Percentiles rank a stretch among this genome's conserved stretches.
phyloP scores from a whole-genome alignment of 768 basidiomycete species.

The Tephrocybe sp. region DNA sequence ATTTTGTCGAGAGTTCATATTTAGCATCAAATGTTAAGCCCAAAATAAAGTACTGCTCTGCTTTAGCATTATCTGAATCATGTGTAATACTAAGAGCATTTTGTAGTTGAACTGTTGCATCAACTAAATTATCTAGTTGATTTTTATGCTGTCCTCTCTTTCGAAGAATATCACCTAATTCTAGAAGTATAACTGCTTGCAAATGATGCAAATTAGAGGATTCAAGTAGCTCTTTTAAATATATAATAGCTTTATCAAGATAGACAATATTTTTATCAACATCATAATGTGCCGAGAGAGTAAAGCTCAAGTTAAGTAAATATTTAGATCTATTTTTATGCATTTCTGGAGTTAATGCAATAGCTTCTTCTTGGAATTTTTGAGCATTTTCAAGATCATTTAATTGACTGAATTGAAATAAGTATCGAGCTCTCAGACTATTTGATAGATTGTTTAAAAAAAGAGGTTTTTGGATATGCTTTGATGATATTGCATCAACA shows the following conservation, averaged over 20 bases:
- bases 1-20: neutral
- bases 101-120: neutral
- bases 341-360: neutral
- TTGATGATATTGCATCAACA: neutral
- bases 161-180: neutral
- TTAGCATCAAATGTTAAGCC: neutral
- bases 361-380: neutral
- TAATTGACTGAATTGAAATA: neutral
- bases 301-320: neutral
- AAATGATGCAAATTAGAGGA: neutral
- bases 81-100: neutral
- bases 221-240: neutral
- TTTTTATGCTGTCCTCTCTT: neutral
- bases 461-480: neutral
- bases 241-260: too few relatives aligned
- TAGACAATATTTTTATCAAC: neutral
- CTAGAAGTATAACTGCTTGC: neutral
- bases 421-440: neutral
- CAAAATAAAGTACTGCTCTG: neutral
- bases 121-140: neutral
- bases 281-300: neutral
- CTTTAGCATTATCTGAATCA: neutral
- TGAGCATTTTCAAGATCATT: neutral
- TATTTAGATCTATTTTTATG: neutral
- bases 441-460: neutral